Evolutionary conservation across 2,329 filamentous ascomycete genomes (phyloP).

Genomic region (Fusarium anguioides): DNA sequence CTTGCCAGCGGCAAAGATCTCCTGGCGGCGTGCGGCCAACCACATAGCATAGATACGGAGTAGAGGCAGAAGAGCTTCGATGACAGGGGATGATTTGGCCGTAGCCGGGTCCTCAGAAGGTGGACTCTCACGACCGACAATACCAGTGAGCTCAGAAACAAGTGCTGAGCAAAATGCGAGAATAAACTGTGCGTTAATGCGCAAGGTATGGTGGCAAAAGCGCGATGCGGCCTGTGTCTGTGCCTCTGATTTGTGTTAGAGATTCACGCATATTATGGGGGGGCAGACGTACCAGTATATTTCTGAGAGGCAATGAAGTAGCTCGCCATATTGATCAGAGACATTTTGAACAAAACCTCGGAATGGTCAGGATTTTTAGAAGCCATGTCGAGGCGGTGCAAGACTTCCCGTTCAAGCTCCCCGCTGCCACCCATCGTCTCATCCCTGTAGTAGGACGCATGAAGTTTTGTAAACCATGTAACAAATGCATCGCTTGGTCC

Average conservation of each 20-base stretch:
- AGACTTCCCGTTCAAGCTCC: constrained; percentile 86
- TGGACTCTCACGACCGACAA: constrained; percentile 40
- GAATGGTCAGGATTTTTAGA: constrained; percentile 75
- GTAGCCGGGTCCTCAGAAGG: constrained; percentile 39
- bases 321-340: constrained; percentile 86
- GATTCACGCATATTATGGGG: background rate
- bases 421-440: constrained; percentile 78
- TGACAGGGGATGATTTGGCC: constrained; percentile 50
- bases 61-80: constrained; percentile 61
- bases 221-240: constrained; percentile 58
- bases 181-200: constrained; percentile 83
- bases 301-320: constrained; percentile 72
- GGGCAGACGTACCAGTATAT: constrained; percentile 48
- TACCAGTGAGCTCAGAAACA: constrained; percentile 73
- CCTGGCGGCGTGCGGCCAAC: constrained; percentile 60
- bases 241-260: constrained; percentile 53
- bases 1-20: constrained; percentile 59
- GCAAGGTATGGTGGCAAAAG: constrained; percentile 74
- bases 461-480: constrained; percentile 86
- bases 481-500: constrained; percentile 71
- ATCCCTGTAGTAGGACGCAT: constrained; percentile 85
- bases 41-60: constrained; percentile 66
- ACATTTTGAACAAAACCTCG: constrained; percentile 78
- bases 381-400: constrained; percentile 79
- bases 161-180: constrained; percentile 77